Evolutionary conservation across 2,329 filamentous ascomycete genomes (phyloP).

Genomic region (Drechmeria coniospora): DNA sequence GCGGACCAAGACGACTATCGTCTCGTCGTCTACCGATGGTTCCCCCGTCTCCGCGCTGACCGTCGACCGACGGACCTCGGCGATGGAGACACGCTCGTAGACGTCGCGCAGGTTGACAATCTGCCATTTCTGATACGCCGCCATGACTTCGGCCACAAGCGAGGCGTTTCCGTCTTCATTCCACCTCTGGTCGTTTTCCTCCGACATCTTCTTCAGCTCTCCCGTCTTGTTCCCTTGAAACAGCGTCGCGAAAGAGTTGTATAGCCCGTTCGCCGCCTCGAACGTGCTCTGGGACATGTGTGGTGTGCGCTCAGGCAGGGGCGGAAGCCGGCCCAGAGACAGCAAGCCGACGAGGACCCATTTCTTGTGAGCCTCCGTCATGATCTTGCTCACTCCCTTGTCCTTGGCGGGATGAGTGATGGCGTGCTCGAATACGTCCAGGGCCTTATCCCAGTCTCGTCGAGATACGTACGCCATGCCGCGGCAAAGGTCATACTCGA

Average conservation of each 20-base stretch:
- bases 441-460: conserved; percentile 46
- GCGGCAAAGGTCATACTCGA: conserved; percentile 52
- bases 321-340: conserved; percentile 42
- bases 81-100: conserved; percentile 46
- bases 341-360: conserved; percentile 70
- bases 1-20: conserved; percentile 30
- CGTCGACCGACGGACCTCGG: conserved; percentile 35
- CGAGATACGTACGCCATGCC: conserved; percentile 49
- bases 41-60: conserved; percentile 37
- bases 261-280: conserved; percentile 47
- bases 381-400: conserved; percentile 53
- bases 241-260: conserved; percentile 51
- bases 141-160: conserved; percentile 53
- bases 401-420: conserved; percentile 53
- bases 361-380: conserved; percentile 84
- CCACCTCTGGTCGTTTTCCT: conserved; percentile 44
- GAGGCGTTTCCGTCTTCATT: conserved; percentile 55
- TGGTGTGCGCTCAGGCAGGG: conserved; percentile 41
- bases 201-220: conserved; percentile 48
- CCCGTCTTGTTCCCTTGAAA: conserved; percentile 44
- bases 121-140: conserved; percentile 60
- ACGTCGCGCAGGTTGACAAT: conserved; percentile 58
- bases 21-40: conserved; percentile 23
- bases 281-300: conserved; percentile 38
- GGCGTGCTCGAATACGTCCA: conserved; percentile 45